Conservation (phyloP, 2,329 filamentous ascomycete species). For the Trichoderma hamatum region DNA sequence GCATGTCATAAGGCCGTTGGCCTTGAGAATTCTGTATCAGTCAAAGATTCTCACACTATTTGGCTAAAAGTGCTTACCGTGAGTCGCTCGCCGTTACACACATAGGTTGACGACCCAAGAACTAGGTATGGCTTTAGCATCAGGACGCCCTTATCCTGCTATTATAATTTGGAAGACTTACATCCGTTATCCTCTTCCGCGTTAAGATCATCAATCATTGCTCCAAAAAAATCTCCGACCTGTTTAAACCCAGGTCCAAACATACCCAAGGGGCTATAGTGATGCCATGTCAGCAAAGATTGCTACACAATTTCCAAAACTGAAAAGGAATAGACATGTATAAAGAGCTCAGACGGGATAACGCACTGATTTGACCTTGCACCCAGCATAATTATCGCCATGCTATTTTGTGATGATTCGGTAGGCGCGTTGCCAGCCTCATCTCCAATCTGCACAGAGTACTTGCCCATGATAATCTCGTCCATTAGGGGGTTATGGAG, state of each 20-base stretch:
- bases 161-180: not conserved
- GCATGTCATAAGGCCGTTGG: slow-evolving; percentile 44
- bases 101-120: slow-evolving; percentile 11
- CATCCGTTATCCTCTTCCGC: slow-evolving; percentile 9
- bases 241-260: slow-evolving; percentile 13
- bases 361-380: slow-evolving; percentile 20
- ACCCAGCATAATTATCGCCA: slow-evolving; percentile 15
- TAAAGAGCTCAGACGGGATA: not conserved
- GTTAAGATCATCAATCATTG: slow-evolving; percentile 4
- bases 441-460: slow-evolving; percentile 5
- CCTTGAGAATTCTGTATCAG: slow-evolving; percentile 17
- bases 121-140: not conserved
- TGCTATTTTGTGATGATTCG: not conserved
- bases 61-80: not conserved
- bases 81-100: not conserved
- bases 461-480: slow-evolving; percentile 21
- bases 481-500: slow-evolving; percentile 21
- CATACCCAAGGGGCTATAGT: slow-evolving; percentile 13
- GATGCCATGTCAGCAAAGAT: not conserved
- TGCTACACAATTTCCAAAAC: not conserved
- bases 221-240: not conserved
- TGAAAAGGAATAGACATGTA: not conserved
- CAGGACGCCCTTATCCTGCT: not conserved
- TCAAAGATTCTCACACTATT: no score
- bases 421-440: slow-evolving; percentile 8